Base-by-base conservation (phyloP, 176 grass and related monocot genomes). In the Hyparrhenia diplandra region DNA sequence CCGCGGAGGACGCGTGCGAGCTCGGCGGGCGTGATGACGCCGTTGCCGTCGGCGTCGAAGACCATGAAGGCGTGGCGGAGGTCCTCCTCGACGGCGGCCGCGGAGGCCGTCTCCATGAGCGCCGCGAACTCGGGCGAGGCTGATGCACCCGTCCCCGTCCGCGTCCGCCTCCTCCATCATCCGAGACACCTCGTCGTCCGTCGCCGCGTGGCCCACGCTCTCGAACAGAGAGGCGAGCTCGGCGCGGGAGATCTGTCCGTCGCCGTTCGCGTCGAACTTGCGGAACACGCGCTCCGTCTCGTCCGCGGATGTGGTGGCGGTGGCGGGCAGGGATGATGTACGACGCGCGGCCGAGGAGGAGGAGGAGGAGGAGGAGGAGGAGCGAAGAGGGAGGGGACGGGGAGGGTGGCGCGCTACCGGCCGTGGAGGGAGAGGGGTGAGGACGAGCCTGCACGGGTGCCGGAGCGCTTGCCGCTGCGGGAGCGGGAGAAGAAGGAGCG, bases 201-300 rank as follows among this genome's bases (percentile, higher is more conserved):
- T 87, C 1, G 79, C 64, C 6, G 87, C 80, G 71, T 95, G 92
- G 12, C 90, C 96, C 8, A 99, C 86, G 79, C 67, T 75, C 21
- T 10, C 73, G 67, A 99, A 93, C 17, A 99, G 88, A 11, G 87
- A 69, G 1, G 88, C 89, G 7, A 99, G 93, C 85, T 95, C 93
- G 1, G 69, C 3, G n/a, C 85, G 88, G 21, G 92, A 95, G 77
- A 99, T 91, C 55, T 51, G 80, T 0, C 97, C 97, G 79, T 99
- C 97, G 10, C 97, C 97, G 76, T 99, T 91, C 0, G 89, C 80
- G 85, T 99, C 96, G 80, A 99, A 99, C 87, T 99, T 99, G 5
- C 85, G 78, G 82, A 99, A 99, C 18, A 99, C 85, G 2, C 93
- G 86, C 89, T 88, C 85, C 62, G 90, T 69, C 80, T 95, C 96